Evolutionary conservation across 768 basidiomycete species (phyloP).

Genomic region (Lentinula sp.): DNA sequence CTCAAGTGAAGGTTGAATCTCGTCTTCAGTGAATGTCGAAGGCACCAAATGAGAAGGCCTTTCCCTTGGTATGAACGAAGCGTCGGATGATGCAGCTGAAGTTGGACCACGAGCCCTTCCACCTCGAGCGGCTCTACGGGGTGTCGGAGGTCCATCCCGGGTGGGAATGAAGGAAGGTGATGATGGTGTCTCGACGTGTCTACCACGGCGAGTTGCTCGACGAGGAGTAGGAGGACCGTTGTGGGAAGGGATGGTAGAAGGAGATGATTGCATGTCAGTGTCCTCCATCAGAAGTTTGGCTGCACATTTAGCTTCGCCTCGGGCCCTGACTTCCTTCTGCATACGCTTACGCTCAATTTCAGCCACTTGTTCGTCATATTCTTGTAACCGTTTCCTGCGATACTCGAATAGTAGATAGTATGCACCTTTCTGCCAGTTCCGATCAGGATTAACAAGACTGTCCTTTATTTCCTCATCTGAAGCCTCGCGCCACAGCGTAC

Average conservation of each 20-base stretch:
- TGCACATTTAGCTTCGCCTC: conserved; percentile 18
- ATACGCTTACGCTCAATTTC: conserved; percentile 28
- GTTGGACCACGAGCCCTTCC: neutral
- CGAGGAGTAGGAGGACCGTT: conserved; percentile 56
- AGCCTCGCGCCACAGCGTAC: conserved; percentile 85
- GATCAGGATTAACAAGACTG: conserved; percentile 56
- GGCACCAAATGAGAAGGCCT: conserved; percentile 3
- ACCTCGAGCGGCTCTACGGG: conserved; percentile 42
- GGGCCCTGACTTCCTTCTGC: conserved; percentile 16
- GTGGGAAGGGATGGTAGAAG: conserved; percentile 41
- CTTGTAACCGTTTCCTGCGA: conserved; percentile 65
- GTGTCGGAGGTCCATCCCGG: conserved; percentile 56
- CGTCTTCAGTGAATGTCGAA: conserved; percentile 5
- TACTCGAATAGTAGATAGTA: conserved; percentile 89
- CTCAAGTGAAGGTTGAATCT: neutral
- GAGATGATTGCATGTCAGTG: conserved; percentile 15
- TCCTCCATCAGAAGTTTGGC: conserved; percentile 10
- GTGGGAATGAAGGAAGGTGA: conserved; percentile 40
- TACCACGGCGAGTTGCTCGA: conserved; percentile 35
- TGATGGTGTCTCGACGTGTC: conserved; percentile 9
- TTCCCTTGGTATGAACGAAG: conserved; percentile 6
- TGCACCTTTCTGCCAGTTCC: conserved; percentile 94
- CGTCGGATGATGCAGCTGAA: conserved; percentile 13
- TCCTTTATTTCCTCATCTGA: conserved; percentile 68
- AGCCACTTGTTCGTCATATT: conserved; percentile 65